A percentile compares a stretch with the other conserved stretches of the same genome.
Evolutionary conservation across 805 yeast genomes (phyloP).

Genomic region (Yamadazyma insecticola): DNA sequence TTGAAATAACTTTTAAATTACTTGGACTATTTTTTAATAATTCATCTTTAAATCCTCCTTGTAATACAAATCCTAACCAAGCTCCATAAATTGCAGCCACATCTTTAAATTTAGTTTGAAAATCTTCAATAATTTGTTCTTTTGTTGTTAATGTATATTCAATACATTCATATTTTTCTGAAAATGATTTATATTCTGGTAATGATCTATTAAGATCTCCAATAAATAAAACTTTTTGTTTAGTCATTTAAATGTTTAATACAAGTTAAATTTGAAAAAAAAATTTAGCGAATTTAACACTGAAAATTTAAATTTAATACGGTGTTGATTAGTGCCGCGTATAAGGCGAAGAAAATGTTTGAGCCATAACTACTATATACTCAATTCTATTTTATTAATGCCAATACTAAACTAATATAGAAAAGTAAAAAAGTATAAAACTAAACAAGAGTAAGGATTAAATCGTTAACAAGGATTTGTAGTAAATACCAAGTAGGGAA

Average conservation of each 20-base stretch:
- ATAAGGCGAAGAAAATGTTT: too few relatives aligned
- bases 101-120: slow-evolving; percentile 36
- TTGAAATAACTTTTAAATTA: slow-evolving; percentile 42
- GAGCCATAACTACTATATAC: too few relatives aligned
- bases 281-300: too few relatives aligned
- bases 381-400: too few relatives aligned
- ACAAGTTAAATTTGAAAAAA: too few relatives aligned
- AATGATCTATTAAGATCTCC: slow-evolving; percentile 46
- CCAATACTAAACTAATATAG: too few relatives aligned
- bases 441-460: too few relatives aligned
- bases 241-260: slow-evolving; percentile 14
- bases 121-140: slow-evolving; percentile 37
- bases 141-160: slow-evolving; percentile 38
- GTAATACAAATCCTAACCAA: slow-evolving; percentile 48
- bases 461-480: too few relatives aligned
- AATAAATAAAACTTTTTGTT: slow-evolving; percentile 42
- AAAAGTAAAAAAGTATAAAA: too few relatives aligned
- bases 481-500: too few relatives aligned
- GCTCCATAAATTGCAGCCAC: slow-evolving; percentile 55
- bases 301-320: too few relatives aligned
- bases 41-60: slow-evolving; percentile 48
- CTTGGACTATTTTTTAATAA: slow-evolving; percentile 42
- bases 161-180: slow-evolving; percentile 31
- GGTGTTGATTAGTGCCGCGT: too few relatives aligned
- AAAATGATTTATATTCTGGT: slow-evolving; percentile 43